These are phyloP conservation scores for Cytospora mali DNA, from an alignment of 2,329 filamentous ascomycete species.

Conservation along the genomic window DNA sequence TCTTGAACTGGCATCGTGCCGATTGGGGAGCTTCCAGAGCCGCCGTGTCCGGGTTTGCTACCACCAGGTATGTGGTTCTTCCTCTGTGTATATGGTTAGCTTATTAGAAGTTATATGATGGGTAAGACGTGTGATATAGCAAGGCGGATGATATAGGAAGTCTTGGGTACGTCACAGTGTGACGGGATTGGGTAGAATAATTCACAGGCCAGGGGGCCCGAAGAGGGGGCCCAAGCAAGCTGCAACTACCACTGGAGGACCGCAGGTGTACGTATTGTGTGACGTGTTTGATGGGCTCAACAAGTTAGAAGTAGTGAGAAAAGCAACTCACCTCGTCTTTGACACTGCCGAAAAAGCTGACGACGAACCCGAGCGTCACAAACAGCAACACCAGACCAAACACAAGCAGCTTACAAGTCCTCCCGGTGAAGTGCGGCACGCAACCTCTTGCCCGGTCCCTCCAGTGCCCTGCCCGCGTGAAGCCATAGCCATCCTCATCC, in stretches of 20 bases:
- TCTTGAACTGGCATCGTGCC: slow-evolving; percentile 29
- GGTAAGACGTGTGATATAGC: not conserved
- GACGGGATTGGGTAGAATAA: not conserved
- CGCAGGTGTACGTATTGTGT: not conserved
- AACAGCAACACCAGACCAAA: slow-evolving; percentile 37
- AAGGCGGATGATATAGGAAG: not conserved
- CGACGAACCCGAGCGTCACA: slow-evolving; percentile 37
- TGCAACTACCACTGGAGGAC: not conserved
- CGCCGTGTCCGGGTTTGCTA: not conserved
- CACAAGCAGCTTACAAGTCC: slow-evolving; percentile 36
- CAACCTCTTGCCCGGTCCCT: slow-evolving; percentile 35
- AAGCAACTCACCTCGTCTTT: slow-evolving; percentile 34
- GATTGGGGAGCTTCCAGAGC: slow-evolving; percentile 6
- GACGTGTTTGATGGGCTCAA: not conserved
- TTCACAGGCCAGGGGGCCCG: not conserved
- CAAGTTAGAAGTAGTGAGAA: slow-evolving; percentile 18
- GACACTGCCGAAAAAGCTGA: slow-evolving; percentile 33
- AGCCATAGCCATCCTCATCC: slow-evolving; percentile 18
- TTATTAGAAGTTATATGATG: too few relatives aligned
- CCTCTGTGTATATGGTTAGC: slow-evolving; percentile 24
- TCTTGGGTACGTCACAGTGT: not conserved
- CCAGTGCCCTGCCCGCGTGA: slow-evolving; percentile 28
- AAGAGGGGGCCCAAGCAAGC: not conserved
- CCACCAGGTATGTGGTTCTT: slow-evolving; percentile 16
- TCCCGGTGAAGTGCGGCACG: slow-evolving; percentile 33